Evolutionary conservation across 2,329 filamentous ascomycete genomes (phyloP).

Genomic region (Parasarocladium wereldwijsianum): DNA sequence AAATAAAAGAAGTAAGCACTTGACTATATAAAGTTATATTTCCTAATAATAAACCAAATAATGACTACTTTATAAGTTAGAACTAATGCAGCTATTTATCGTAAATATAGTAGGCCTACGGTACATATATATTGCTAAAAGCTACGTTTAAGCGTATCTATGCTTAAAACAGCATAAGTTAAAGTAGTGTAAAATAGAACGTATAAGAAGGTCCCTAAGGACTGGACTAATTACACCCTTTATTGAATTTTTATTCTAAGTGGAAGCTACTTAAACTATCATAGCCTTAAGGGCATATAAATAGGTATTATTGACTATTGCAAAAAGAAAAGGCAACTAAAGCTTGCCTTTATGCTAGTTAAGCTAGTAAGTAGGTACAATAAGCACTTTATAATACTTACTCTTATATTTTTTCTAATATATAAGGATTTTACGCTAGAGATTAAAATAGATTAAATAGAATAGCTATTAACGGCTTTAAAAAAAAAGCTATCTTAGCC

Average conservation of each 20-base stretch:
- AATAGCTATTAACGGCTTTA: not conserved
- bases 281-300: no score
- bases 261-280: not conserved
- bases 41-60: conserved; percentile 1
- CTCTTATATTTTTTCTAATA: not conserved
- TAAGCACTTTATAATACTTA: not conserved
- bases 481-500: not conserved
- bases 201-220: no score
- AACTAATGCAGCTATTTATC: conserved; percentile 2
- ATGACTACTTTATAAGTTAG: conserved; percentile 3
- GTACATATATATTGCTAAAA: not conserved
- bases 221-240: not conserved
- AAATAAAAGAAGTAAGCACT: not conserved
- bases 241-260: not conserved
- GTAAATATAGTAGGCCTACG: not conserved
- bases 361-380: not conserved
- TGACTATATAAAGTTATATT: not conserved
- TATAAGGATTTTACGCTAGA: not conserved
- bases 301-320: no score
- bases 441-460: not conserved
- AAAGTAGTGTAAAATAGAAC: not conserved
- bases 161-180: not conserved
- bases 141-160: not conserved
- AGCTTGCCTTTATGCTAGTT: no score
- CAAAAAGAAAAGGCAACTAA: no score